Base-by-base conservation (phyloP, 495 filamentous ascomycete genomes). In the Penicillium angulare region DNA sequence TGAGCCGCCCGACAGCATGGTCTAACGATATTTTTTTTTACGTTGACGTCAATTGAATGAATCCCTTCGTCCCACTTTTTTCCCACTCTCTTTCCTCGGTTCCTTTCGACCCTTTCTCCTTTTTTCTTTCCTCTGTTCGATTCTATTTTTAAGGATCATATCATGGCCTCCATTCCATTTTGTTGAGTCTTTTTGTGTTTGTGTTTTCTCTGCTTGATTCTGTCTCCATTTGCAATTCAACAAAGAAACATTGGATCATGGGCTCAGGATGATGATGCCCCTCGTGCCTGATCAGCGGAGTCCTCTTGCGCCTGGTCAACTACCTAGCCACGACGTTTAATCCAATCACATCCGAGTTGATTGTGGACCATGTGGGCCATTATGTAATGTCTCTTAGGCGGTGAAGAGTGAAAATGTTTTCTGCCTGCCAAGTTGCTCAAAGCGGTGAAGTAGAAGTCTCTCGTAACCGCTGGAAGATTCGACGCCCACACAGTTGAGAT, bases 381-480 rank as follows among this genome's bases (percentile, higher is more conserved):
- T 29, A 44, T 31, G 42, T 29, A 29, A 44, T 26, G 16, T 31
- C 39, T 23, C 18, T 7, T 20, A 13, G 38, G 56, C 62, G 60
- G 58, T 63, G 50, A 55, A 29, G 22, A 2, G 8, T 50, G 29
- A 35, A 33, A 46, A 38, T 43, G 50, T 50, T 51, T 64, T 69
- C 60, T 69, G 69, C 69, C 52, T 16, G 16, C 4, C 0, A 31
- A 33, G 12, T 7, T 24, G 8, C 2, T 1, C 10, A 16, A 45
- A 62, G 67, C 70, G 70, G 68, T 72, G 60, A 64, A 33, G 32
- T 20, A 49, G 45, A 55, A 49, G 44, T 52, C 41, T 69, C 69
- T 48, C 68, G 66, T 41, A 72, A 42, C 48, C 65, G 55, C 71
- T 56, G 68, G 69, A 73, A 73, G 61, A 52, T 72, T 74, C 71